These are phyloP conservation scores for Breynia disticha DNA, from an alignment of 441 rosid species.

Conservation along the genomic window DNA sequence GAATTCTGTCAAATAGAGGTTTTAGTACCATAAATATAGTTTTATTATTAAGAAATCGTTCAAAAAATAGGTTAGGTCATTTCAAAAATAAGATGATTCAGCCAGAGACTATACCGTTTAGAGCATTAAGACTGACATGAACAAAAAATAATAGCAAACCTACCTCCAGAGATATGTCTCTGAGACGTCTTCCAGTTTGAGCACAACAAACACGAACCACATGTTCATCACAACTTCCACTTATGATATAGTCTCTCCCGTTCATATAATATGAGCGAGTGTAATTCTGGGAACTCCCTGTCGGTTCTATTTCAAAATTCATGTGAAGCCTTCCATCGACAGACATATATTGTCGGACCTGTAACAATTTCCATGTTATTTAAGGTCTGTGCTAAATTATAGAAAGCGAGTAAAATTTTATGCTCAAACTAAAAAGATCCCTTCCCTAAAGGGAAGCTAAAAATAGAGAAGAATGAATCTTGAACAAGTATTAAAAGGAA, in stretches of 20 bases:
- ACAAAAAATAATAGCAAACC: constrained; percentile 1
- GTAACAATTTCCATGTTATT: constrained; percentile 12
- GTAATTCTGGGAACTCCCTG: constrained; percentile 78
- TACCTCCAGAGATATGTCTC: constrained; percentile 90
- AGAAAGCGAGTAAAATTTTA: not conserved
- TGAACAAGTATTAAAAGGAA: constrained; percentile 1
- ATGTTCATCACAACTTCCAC: constrained; percentile 92
- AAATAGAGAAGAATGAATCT: constrained; percentile 3
- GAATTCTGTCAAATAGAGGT: too few species aligned
- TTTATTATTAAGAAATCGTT: too few species aligned
- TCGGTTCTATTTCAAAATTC: constrained; percentile 60
- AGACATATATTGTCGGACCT: constrained; percentile 85
- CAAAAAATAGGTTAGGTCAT: too few species aligned
- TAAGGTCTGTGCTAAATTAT: not conserved
- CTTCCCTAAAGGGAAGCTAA: not conserved
- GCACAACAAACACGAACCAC: constrained; percentile 87
- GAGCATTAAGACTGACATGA: not conserved
- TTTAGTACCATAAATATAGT: too few species aligned
- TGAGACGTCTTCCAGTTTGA: constrained; percentile 93
- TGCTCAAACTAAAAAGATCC: constrained; percentile 9
- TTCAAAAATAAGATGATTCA: too few species aligned
- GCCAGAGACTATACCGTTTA: not conserved
- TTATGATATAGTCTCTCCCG: constrained; percentile 83
- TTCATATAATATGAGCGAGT: constrained; percentile 95
- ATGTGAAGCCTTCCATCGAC: constrained; percentile 81